Evolutionary conservation across 2,329 filamentous ascomycete genomes (phyloP), one percentile per base, ranked within the genome.

Genomic region (Cytospora piceae): DNA sequence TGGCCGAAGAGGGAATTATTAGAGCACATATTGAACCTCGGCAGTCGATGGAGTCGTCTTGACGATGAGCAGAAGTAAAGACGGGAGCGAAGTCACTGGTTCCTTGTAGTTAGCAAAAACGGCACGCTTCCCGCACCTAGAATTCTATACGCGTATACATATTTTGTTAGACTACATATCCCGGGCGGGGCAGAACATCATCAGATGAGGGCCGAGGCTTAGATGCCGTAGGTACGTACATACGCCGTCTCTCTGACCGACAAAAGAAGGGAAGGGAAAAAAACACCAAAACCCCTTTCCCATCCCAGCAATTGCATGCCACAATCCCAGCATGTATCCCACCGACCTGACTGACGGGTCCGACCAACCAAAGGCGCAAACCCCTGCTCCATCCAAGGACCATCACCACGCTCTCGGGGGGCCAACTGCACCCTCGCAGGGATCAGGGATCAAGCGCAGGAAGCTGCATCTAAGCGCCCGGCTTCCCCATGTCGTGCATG

Each of bases 401-500:
- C 55, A 54, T 34, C 60, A 56, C 31, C 59, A n/a, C 24, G 27
- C 20, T n/a, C 7, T 15, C 22, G 6, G 46, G 46, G 24, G 42
- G n/a, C 42, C 53, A 34, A 42, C 39, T 7, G 20, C 39, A 42
- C 14, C 15, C 46, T 4, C 17, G n/a, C 46, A 64, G 51, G 65
- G 65, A 61, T 64, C 65, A 67, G 61, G 65, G 65, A 24, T 67
- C 65, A 46, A 27, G 32, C 27, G 57, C 31, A 55, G n/a, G 27
- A 49, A n/a, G 37, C 37, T 49, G 34, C 53, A 60, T 31, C 58
- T 67, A 67, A 67, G 65, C 65, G 65, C 65, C 65, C 61, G 61
- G 61, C 56, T 64, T 64, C 65, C 59, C 64, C 65, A 64, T 67
- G 65, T 67, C 65, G 65, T 67, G 65, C 65, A 67, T 56, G 52